Conservation (phyloP, 352 stramenopile species). For the Pythium brassicae region DNA sequence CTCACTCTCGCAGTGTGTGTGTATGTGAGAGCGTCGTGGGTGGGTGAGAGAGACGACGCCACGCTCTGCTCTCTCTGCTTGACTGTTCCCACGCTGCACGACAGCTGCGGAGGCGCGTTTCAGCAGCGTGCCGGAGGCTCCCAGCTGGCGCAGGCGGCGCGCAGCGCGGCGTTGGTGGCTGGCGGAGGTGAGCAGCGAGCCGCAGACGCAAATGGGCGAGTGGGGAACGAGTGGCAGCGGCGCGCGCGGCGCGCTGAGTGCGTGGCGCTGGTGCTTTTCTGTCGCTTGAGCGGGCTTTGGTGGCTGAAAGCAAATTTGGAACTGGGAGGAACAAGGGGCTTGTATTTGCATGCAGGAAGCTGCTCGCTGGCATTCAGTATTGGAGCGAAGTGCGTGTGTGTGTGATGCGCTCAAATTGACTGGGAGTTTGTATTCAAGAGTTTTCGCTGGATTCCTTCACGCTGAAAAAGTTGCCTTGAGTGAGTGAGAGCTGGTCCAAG, state of each 20-base stretch:
- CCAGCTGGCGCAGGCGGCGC: too few species aligned
- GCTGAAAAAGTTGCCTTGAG: background rate
- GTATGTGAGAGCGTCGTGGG: background rate
- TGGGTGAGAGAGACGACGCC: background rate
- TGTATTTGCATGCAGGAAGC: background rate
- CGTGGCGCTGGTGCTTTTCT: too few species aligned
- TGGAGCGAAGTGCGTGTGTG: too few species aligned
- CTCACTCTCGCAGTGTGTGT: background rate
- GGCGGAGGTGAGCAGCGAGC: too few species aligned
- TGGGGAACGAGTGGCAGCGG: too few species aligned
- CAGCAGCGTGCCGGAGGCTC: background rate
- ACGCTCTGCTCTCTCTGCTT: background rate
- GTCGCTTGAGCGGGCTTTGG: background rate
- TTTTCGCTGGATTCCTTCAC: background rate
- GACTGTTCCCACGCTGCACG: background rate
- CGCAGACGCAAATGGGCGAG: too few species aligned
- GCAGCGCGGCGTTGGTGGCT: too few species aligned
- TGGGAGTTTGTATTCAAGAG: background rate
- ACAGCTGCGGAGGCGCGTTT: background rate
- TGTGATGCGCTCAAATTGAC: background rate
- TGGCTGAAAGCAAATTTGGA: background rate
- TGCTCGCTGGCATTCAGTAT: slow-evolving; percentile 1
- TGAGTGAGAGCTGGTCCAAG: background rate
- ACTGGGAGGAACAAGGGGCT: background rate
- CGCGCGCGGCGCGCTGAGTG: too few species aligned